Percentiles rank a stretch among this genome's conserved stretches.
Conservation (phyloP, 2,329 filamentous ascomycete species). For the Alternaria sp. region DNA sequence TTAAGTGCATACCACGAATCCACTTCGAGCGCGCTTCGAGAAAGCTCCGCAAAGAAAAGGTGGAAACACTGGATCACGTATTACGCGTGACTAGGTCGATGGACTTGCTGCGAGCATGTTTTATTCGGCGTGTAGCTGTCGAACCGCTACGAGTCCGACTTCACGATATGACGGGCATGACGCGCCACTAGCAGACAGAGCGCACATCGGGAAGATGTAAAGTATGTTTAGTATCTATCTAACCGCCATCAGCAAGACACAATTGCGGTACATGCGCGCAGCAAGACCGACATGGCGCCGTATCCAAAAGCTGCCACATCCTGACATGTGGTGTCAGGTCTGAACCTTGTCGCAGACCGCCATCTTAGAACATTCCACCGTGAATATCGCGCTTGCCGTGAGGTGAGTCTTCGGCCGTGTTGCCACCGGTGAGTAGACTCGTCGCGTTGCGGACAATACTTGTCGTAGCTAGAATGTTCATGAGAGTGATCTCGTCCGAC, state of each 20-base stretch:
- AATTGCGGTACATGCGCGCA: not conserved
- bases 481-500: constrained; percentile 12
- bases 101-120: not conserved
- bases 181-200: not conserved
- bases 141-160: not conserved
- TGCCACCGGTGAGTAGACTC: constrained; percentile 7
- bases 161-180: not conserved
- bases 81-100: not conserved
- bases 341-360: not conserved
- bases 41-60: not conserved
- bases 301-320: not conserved
- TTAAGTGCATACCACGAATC: not conserved
- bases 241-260: not conserved
- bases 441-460: constrained; percentile 18
- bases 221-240: not conserved
- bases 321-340: not conserved
- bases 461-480: constrained; percentile 15
- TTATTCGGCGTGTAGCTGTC: not conserved
- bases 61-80: not conserved
- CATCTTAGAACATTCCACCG: not conserved
- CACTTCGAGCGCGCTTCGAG: not conserved
- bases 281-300: not conserved
- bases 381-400: not conserved
- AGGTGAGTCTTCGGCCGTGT: not conserved
- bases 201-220: not conserved